Percentiles rank a stretch among this genome's conserved stretches.
These are phyloP conservation scores for Penicillium glabrum DNA, from an alignment of 2,329 filamentous ascomycete genomes.

Conservation along the genomic window DNA sequence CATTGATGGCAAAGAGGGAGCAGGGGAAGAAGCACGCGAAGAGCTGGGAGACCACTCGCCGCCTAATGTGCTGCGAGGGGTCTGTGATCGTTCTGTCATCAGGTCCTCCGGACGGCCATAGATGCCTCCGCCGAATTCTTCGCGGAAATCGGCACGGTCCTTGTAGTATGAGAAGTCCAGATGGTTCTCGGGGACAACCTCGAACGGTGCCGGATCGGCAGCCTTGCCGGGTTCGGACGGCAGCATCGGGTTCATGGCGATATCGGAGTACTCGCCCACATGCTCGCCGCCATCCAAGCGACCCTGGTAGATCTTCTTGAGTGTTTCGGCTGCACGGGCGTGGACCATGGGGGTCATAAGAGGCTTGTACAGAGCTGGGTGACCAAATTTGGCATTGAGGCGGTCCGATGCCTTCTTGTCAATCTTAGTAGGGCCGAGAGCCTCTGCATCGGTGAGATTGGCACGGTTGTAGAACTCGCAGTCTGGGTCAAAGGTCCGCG, in stretches of 20 bases:
- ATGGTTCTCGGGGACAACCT: conserved; percentile 81
- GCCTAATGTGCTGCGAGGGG: conserved; percentile 39
- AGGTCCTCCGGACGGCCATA: conserved; percentile 48
- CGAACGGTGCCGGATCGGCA: conserved; percentile 67
- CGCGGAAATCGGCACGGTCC: conserved; percentile 81
- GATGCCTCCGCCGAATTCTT: conserved; percentile 77
- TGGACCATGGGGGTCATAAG: conserved; percentile 95
- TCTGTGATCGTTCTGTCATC: conserved; percentile 46
- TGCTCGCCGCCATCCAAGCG: conserved; percentile 60
- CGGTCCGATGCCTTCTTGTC: conserved; percentile 55
- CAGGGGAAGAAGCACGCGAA: conserved; percentile 42
- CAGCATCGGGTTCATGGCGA: conserved; percentile 77
- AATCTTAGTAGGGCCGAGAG: conserved; percentile 33
- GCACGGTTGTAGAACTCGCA: conserved; percentile 77
- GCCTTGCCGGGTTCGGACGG: conserved; percentile 57
- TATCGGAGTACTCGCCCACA: conserved; percentile 65
- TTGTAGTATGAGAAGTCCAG: conserved; percentile 93
- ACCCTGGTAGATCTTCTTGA: conserved; percentile 83
- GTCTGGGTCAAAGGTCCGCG: conserved; percentile 70
- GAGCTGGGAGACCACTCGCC: conserved; percentile 39
- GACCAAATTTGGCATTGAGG: conserved; percentile 74
- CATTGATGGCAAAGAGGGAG: conserved; percentile 36
- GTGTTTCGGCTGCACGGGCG: conserved; percentile 80
- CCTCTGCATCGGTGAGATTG: conserved; percentile 55
- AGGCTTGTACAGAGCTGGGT: conserved; percentile 85